Evolutionary conservation across 1,284 basidiomycete genomes (phyloP).

Genomic region (Melampsora larici-populina): DNA sequence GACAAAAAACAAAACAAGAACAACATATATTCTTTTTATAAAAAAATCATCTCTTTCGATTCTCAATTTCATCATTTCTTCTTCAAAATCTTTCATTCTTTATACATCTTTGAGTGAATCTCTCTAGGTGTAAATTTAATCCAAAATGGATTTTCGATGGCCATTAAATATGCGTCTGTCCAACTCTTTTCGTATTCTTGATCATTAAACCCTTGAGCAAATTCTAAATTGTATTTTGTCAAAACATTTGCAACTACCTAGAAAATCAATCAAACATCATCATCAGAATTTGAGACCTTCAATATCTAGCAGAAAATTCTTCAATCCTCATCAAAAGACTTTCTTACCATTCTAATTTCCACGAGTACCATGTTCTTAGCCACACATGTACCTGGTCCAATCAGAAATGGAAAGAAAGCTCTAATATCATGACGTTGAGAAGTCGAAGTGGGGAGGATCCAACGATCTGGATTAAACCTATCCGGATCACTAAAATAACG

Average conservation of each 20-base stretch:
- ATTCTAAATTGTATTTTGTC: slow-evolving; percentile 25
- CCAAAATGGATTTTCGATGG: slow-evolving; percentile 19
- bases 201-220: slow-evolving; percentile 20
- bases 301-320: not conserved
- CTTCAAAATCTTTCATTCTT: not conserved
- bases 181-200: slow-evolving; percentile 23
- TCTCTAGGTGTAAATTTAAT: slow-evolving; percentile 16
- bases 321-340: slow-evolving; percentile 44
- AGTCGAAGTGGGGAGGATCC: slow-evolving; percentile 45
- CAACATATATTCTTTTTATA: too few relatives aligned
- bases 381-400: slow-evolving; percentile 49
- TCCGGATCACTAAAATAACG: slow-evolving; percentile 49
- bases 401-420: slow-evolving; percentile 30
- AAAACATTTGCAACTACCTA: slow-evolving; percentile 31
- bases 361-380: slow-evolving; percentile 44
- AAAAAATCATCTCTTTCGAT: too few relatives aligned
- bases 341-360: slow-evolving; percentile 43
- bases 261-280: not conserved
- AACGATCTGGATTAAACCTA: slow-evolving; percentile 49
- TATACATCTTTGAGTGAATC: slow-evolving; percentile 2
- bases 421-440: slow-evolving; percentile 21
- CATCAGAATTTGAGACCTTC: too few relatives aligned
- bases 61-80: too few relatives aligned
- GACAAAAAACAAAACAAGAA: too few relatives aligned
- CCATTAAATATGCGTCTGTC: slow-evolving; percentile 29